Evolutionary conservation across 176 grass and related monocot genomes (phyloP).

Genomic region (Elymus sibiricus): DNA sequence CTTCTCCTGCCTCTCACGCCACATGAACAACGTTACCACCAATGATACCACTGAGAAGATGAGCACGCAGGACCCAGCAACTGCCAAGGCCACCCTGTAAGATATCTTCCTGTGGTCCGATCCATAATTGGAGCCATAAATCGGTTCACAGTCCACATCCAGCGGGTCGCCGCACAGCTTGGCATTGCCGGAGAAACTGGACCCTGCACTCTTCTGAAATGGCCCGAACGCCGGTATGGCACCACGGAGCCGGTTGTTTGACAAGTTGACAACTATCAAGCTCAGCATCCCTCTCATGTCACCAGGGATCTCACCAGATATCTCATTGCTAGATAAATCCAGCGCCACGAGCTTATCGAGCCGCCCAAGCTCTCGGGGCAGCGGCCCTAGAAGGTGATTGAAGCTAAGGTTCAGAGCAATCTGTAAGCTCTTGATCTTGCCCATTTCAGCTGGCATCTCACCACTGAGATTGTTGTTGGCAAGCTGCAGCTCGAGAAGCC

Average conservation of each 20-base stretch:
- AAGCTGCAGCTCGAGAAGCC: conserved; percentile 73
- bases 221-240: conserved; percentile 71
- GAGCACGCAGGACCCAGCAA: conserved; percentile 73
- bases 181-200: conserved; percentile 76
- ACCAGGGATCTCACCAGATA: conserved; percentile 70
- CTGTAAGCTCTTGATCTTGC: conserved; percentile 86
- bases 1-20: conserved; percentile 90
- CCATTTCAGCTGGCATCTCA: conserved; percentile 72
- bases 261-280: conserved; percentile 93
- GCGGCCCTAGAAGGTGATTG: conserved; percentile 59
- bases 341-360: conserved; percentile 88
- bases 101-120: conserved; percentile 81
- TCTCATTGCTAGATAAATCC: conserved; percentile 83
- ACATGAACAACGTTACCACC: conserved; percentile 85
- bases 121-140: conserved; percentile 55
- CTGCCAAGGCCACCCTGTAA: conserved; percentile 76
- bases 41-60: conserved; percentile 69
- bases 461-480: conserved; percentile 77
- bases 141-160: conserved; percentile 50
- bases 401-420: conserved; percentile 95
- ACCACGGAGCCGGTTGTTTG: conserved; percentile 71
- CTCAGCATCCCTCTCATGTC: conserved; percentile 96
- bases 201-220: conserved; percentile 79
- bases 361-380: conserved; percentile 69
- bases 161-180: conserved; percentile 77